Conservation (phyloP, 495 filamentous ascomycete genomes). For the Aspergillus ellipticus region DNA sequence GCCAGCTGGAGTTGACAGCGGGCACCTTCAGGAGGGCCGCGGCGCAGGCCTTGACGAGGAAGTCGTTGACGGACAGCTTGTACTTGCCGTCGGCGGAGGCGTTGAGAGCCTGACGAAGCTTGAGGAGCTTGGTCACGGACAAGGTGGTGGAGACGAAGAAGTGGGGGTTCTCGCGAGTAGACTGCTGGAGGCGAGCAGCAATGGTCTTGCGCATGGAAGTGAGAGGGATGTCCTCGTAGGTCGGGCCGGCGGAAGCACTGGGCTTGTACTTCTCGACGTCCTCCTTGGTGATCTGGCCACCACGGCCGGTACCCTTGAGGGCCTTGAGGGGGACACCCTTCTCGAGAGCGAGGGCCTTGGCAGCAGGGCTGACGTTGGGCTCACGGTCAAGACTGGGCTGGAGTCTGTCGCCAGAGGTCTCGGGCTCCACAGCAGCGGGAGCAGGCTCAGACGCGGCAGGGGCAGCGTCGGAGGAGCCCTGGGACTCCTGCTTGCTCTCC, state of each 20-base stretch:
- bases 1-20: slow-evolving; percentile 93
- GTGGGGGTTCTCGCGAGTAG: slow-evolving; percentile 88
- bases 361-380: slow-evolving; percentile 65
- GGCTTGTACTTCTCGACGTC: slow-evolving; percentile 85
- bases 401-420: slow-evolving; percentile 69
- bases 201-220: slow-evolving; percentile 98
- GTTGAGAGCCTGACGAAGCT: slow-evolving; percentile 94
- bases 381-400: slow-evolving; percentile 80
- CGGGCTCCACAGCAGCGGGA: slow-evolving; percentile 63
- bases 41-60: slow-evolving; percentile 94
- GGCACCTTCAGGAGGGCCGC: slow-evolving; percentile 89
- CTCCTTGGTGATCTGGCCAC: slow-evolving; percentile 84
- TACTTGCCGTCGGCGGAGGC: slow-evolving; percentile 82
- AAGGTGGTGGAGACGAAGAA: slow-evolving; percentile 90
- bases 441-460: slow-evolving; percentile 56
- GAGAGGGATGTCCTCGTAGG: slow-evolving; percentile 80
- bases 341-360: slow-evolving; percentile 80
- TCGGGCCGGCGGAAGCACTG: slow-evolving; percentile 51
- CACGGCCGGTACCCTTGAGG: slow-evolving; percentile 84
- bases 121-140: slow-evolving; percentile 89
- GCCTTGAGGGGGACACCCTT: slow-evolving; percentile 73
- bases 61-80: slow-evolving; percentile 99
- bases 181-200: slow-evolving; percentile 84
- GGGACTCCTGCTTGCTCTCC: slow-evolving; percentile 63
- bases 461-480: slow-evolving; percentile 49